phyloP scores from a whole-genome alignment of 768 basidiomycete genomes.

The Trichaptum fuscoviolaceum region DNA sequence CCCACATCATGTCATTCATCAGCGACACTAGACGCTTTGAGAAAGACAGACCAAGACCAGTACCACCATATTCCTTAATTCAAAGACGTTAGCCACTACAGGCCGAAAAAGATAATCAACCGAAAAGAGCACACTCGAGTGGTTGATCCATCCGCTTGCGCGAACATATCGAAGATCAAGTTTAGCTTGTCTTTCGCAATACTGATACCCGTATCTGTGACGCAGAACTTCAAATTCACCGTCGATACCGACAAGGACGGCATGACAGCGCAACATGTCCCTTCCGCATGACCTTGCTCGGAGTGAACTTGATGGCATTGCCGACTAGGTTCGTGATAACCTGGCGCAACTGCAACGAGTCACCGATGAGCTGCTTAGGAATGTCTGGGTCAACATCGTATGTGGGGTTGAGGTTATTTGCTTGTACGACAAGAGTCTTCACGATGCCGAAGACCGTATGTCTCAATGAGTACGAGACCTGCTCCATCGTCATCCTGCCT shows the following conservation, averaged over 20 bases:
- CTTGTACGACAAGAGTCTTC: conserved; percentile 96
- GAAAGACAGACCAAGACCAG: conserved; percentile 90
- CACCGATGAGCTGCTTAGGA: conserved; percentile 95
- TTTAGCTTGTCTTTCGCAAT: conserved; percentile 98
- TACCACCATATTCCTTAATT: conserved; percentile 84
- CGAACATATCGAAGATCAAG: conserved; percentile 98
- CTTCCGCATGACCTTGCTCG: conserved; percentile 72
- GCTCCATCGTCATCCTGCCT: conserved; percentile 99
- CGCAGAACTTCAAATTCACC: conserved; percentile 93
- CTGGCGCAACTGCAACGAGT: conserved; percentile 89
- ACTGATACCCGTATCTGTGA: conserved; percentile 96
- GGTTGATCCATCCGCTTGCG: no score
- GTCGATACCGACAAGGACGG: conserved; percentile 70
- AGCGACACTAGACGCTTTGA: conserved; percentile 95
- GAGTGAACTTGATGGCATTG: conserved; percentile 97
- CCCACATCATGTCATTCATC: conserved; percentile 99
- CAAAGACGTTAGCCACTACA: no score
- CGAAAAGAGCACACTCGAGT: conserved; percentile 59
- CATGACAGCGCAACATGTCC: no score
- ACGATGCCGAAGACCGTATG: conserved; percentile 95
- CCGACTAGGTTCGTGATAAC: conserved; percentile 94
- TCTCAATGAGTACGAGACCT: no score
- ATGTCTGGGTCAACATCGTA: conserved; percentile 95
- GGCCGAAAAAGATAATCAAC: conserved; percentile 9
- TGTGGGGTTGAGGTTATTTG: conserved; percentile 92